phyloP scores from a whole-genome alignment of 2,329 filamentous ascomycete species.

The Epichloe sylvatica region DNA sequence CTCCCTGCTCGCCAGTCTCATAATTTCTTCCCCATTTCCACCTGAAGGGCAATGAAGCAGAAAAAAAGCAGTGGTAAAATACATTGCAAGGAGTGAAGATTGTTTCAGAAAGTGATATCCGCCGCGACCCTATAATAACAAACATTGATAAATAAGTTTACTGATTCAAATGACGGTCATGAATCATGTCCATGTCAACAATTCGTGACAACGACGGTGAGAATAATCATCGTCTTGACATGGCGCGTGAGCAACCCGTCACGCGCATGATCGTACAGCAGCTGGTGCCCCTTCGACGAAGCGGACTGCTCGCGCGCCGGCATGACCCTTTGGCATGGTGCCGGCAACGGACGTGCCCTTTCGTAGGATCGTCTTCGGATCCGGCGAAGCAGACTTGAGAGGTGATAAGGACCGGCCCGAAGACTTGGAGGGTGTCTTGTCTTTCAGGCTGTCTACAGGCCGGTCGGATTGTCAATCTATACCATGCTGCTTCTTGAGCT shows the following conservation, averaged over 20 bases:
- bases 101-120: background rate
- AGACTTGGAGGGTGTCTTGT: conserved; percentile 33
- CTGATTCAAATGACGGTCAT: background rate
- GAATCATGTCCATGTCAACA: background rate
- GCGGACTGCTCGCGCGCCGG: conserved; percentile 26
- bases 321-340: conserved; percentile 22
- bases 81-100: conserved; percentile 4
- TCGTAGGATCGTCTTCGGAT: conserved; percentile 31
- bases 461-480: conserved; percentile 89
- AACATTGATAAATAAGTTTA: background rate
- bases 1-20: conserved; percentile 1
- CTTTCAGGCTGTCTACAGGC: conserved; percentile 40
- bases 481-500: conserved; percentile 92
- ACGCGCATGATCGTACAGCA: conserved; percentile 25
- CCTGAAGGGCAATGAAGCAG: background rate
- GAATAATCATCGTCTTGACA: background rate
- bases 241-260: conserved; percentile 11
- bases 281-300: conserved; percentile 27
- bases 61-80: background rate
- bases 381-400: conserved; percentile 24
- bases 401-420: conserved; percentile 47
- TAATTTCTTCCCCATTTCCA: background rate
- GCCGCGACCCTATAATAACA: background rate
- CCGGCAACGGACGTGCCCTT: conserved; percentile 25
- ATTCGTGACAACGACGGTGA: background rate